Base-by-base conservation (phyloP, 805 yeast species). In the Ogataea thermomethanolica region DNA sequence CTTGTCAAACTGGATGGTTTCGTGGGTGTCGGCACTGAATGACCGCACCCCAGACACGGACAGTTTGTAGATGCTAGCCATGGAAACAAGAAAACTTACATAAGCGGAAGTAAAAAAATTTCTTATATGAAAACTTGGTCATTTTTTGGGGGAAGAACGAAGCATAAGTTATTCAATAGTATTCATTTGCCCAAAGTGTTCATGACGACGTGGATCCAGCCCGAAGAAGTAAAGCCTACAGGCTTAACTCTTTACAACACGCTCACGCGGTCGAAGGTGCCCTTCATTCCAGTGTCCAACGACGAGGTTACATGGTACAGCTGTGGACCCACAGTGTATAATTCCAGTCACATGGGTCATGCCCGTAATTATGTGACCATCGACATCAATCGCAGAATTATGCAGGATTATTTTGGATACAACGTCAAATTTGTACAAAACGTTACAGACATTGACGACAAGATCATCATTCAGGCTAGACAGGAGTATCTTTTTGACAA, bases 301-400 rank as follows among this genome's bases (percentile, higher is more conserved):
- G 75, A 76, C 45, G 76, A 74, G 44, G 84, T 93, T 35, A 75
- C 89, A 1, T 93, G 99, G 99, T 93, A 93, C 68, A 85, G 89
- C 43, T 93, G 99, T 74, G 99, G 99, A 5, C 99, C 99, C 9
- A 93, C 99, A 0, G 99, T 93, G 11, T 93, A 93, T 59, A 96
- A 93, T 64, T 79, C 93, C 25, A 78, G 90, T 37, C 99, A 93
- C 59, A 89, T 93, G 97, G 99, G 99, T 15, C 99, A 93, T 62
- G 99, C 99, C 10, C 74, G 99, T 64, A 93, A 93, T 66, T 93
- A 93, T 57, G 98, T 93, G 35, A 79, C 96, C 8, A 86, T 85
- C 38, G 99, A 93, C 62, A 88, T 93, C 59, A 85, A 89, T 60
- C 79, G 99, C 61, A 76, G 99, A 52, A 76, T 93, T 36, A 61